Percentiles rank a stretch among this genome's conserved stretches.
Conservation (phyloP, 2,329 filamentous ascomycete genomes). For the Tothia fuscella region DNA sequence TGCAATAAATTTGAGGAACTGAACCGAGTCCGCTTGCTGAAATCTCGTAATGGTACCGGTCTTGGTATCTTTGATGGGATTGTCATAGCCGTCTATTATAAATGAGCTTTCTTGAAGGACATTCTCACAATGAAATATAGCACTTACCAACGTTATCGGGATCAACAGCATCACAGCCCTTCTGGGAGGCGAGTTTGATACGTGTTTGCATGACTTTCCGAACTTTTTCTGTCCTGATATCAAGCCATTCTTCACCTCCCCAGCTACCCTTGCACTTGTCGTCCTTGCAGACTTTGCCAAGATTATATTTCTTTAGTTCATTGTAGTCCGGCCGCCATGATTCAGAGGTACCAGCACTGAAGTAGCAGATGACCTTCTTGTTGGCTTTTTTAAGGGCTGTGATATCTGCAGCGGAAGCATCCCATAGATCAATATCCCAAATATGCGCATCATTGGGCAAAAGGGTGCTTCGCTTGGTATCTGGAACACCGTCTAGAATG, state of each 20-base stretch:
- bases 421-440: constrained; percentile 51
- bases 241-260: constrained; percentile 18
- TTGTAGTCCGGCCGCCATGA: constrained; percentile 17
- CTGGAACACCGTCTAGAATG: constrained; percentile 36
- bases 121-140: constrained; percentile 1
- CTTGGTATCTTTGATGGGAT: constrained; percentile 19
- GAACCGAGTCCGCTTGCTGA: constrained; percentile 7
- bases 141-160: constrained; percentile 19
- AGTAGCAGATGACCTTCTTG: constrained; percentile 41
- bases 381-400: constrained; percentile 35
- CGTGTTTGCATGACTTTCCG: constrained; percentile 18
- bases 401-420: constrained; percentile 37
- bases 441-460: not conserved
- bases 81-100: constrained; percentile 23
- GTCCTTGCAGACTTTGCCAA: constrained; percentile 16
- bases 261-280: constrained; percentile 11
- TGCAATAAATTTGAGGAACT: constrained; percentile 11
- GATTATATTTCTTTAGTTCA: constrained; percentile 13
- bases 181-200: constrained; percentile 18
- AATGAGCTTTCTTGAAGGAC: not conserved
- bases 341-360: constrained; percentile 18
- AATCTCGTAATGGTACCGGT: not conserved
- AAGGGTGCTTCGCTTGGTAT: constrained; percentile 8
- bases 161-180: constrained; percentile 27
- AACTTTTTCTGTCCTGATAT: constrained; percentile 16